Evolutionary conservation across 2,329 filamentous ascomycete species (phyloP).

Genomic region (Pseudopithomyces chartarum): DNA sequence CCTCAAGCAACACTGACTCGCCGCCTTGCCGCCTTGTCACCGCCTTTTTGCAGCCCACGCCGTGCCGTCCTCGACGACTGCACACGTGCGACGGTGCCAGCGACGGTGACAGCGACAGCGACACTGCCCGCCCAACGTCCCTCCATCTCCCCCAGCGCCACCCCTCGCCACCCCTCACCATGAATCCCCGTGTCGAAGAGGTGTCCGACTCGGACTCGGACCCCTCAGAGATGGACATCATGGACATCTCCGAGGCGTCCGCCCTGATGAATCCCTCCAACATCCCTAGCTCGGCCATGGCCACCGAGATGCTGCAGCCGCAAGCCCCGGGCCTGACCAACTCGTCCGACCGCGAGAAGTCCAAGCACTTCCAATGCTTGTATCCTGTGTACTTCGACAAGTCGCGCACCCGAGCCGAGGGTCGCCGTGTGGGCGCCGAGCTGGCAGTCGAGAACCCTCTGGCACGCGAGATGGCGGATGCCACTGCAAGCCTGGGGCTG

Average conservation of each 20-base stretch:
- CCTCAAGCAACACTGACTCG: background rate
- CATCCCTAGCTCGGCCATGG: conserved; percentile 35
- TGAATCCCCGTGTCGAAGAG: conserved; percentile 85
- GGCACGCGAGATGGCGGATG: conserved; percentile 85
- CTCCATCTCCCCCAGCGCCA: no score
- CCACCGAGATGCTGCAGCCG: conserved; percentile 40
- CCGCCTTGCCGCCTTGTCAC: background rate
- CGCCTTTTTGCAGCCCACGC: background rate
- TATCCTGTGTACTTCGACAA: conserved; percentile 97
- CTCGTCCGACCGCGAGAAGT: conserved; percentile 55
- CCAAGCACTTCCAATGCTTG: conserved; percentile 82
- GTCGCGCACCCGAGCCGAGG: conserved; percentile 73
- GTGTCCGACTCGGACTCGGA: conserved; percentile 79
- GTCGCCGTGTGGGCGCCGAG: conserved; percentile 74
- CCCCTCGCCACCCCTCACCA: conserved; percentile 22
- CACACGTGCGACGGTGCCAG: no score
- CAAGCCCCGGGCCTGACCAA: conserved; percentile 49
- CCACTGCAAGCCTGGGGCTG: conserved; percentile 67
- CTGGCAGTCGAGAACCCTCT: conserved; percentile 84
- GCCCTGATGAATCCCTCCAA: conserved; percentile 52
- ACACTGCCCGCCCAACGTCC: conserved; percentile 18
- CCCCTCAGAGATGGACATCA: conserved; percentile 71
- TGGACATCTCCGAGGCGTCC: conserved; percentile 85
- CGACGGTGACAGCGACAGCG: background rate
- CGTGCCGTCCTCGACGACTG: no score